phyloP scores from a whole-genome alignment of 164 flowering plant genomes.

The Chimonanthus salicifolius region DNA sequence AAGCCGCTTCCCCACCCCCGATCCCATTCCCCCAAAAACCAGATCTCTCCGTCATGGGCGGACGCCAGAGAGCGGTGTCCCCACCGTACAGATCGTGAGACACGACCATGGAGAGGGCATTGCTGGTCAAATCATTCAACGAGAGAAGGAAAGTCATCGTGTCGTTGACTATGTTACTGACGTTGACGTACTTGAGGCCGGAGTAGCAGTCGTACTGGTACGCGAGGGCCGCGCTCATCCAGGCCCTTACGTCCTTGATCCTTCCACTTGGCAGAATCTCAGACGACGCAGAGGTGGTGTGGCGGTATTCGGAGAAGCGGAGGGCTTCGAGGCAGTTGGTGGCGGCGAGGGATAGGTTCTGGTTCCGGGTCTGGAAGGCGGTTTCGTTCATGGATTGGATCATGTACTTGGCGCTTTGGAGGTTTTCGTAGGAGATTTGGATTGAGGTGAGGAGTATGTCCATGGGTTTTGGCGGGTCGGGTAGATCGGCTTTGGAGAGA shows the following conservation, averaged over 20 bases:
- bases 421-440: conserved; percentile 33
- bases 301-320: conserved; percentile 35
- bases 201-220: conserved; percentile 72
- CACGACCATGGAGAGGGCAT: conserved; percentile 56
- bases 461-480: conserved; percentile 27
- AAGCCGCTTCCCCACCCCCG: conserved; percentile 52
- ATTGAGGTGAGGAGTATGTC: conserved; percentile 48
- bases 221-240: conserved; percentile 55
- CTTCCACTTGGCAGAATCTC: conserved; percentile 28
- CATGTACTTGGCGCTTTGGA: conserved; percentile 45
- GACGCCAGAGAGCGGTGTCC: conserved; percentile 46
- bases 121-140: conserved; percentile 34
- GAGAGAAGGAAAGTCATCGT: conserved; percentile 51
- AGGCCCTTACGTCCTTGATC: conserved; percentile 62
- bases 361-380: conserved; percentile 24
- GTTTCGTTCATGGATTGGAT: conserved; percentile 35
- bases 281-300: conserved; percentile 12
- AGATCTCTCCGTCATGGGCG: conserved; percentile 63
- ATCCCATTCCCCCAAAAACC: conserved; percentile 8
- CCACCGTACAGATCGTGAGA: conserved; percentile 49
- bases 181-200: conserved; percentile 57
- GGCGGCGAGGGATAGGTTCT: conserved; percentile 55
- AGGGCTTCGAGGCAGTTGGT: conserved; percentile 47
- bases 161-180: conserved; percentile 32
- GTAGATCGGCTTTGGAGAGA: conserved; percentile 23